Conservation (phyloP, 2,329 filamentous ascomycete genomes). For the Leptodontidium sp. region DNA sequence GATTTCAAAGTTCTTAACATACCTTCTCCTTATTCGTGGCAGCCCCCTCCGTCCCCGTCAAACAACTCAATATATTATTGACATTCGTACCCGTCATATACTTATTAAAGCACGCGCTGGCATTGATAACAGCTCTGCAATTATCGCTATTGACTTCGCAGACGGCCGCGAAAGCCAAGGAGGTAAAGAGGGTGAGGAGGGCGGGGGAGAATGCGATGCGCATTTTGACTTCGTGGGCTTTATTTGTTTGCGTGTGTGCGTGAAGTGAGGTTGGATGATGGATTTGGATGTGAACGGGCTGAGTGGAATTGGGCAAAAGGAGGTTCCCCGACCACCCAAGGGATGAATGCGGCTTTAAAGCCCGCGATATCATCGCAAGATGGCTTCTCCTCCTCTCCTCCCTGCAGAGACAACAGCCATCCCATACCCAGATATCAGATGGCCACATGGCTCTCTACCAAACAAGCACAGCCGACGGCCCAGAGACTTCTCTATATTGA, state of each 20-base stretch:
- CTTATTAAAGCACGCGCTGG: constrained; percentile 35
- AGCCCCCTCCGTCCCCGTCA: constrained; percentile 32
- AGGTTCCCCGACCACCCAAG: constrained; percentile 10
- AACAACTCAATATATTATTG: constrained; percentile 30
- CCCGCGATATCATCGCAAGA: neutral
- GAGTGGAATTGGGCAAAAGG: neutral
- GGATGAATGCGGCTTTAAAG: neutral
- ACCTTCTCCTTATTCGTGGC: constrained; percentile 34
- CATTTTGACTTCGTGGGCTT: constrained; percentile 13
- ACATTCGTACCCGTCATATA: constrained; percentile 28
- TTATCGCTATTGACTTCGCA: constrained; percentile 31
- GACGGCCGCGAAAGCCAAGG: constrained; percentile 7
- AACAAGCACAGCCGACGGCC: neutral
- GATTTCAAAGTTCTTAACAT: constrained; percentile 1
- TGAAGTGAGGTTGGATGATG: neutral
- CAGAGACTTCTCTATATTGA: neutral
- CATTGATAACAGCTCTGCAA: constrained; percentile 36
- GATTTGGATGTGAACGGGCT: neutral
- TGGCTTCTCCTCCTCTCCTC: neutral
- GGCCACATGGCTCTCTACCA: neutral
- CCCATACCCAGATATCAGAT: neutral
- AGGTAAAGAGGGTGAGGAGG: neutral
- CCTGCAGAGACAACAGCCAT: constrained; percentile 1
- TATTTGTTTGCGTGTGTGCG: neutral
- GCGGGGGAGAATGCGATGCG: constrained; percentile 18